Percentiles rank a stretch among this genome's conserved stretches.
Evolutionary conservation across 2,329 filamentous ascomycete genomes (phyloP).

Genomic region (Talaromyces sp.): DNA sequence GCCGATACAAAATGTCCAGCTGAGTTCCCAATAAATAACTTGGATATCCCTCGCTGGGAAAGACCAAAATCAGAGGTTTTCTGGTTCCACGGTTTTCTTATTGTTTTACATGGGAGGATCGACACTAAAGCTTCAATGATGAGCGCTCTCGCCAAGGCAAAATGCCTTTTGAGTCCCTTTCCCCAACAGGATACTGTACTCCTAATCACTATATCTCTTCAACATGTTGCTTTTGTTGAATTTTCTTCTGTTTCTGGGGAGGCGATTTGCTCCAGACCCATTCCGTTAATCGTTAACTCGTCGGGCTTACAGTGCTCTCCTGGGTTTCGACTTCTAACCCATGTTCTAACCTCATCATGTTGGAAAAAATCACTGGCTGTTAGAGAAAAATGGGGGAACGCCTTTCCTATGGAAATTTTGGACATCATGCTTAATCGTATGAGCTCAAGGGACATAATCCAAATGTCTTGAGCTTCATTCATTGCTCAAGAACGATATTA

Average conservation of each 20-base stretch:
- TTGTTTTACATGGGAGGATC: slow-evolving; percentile 15
- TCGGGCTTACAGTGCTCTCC: slow-evolving; percentile 22
- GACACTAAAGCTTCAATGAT: slow-evolving; percentile 11
- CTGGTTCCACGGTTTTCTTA: slow-evolving; percentile 9
- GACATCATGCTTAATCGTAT: not conserved
- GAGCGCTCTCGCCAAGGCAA: not conserved
- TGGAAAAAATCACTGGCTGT: slow-evolving; percentile 16
- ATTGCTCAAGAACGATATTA: slow-evolving; percentile 18
- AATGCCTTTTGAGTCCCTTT: not conserved
- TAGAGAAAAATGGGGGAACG: slow-evolving; percentile 18
- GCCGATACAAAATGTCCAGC: slow-evolving; percentile 5
- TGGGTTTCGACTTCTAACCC: slow-evolving; percentile 20
- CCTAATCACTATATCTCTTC: not conserved
- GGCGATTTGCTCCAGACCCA: not conserved
- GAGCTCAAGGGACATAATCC: slow-evolving; percentile 17
- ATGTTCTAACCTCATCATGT: slow-evolving; percentile 19
- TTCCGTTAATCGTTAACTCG: slow-evolving; percentile 14
- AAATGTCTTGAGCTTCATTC: slow-evolving; percentile 22
- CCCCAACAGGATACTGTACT: too few species aligned
- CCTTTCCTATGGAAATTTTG: not conserved
- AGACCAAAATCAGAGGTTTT: not conserved
- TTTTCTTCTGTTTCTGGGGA: not conserved
- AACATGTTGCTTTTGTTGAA: not conserved
- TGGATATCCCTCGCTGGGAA: slow-evolving; percentile 7
- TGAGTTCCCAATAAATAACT: slow-evolving; percentile 15